A percentile compares a stretch with the other conserved stretches of the same genome.
These are phyloP conservation scores for Kodamaea lidongshanica DNA, from an alignment of 805 yeast genomes.

Conservation along the genomic window DNA sequence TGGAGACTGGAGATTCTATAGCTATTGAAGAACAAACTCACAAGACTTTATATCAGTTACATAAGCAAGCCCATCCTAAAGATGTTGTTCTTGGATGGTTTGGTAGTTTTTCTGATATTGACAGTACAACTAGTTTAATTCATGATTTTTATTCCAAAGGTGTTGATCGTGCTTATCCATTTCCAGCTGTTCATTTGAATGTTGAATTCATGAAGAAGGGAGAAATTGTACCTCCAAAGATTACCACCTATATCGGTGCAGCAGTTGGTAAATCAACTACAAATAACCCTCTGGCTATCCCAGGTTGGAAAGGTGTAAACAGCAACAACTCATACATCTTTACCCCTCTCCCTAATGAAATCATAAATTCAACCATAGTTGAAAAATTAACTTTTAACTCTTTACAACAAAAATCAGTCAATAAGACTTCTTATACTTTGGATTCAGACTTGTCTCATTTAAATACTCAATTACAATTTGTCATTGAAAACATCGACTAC, in stretches of 20 bases:
- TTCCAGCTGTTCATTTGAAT: conserved; percentile 75
- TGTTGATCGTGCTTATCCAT: conserved; percentile 61
- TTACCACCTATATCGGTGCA: conserved; percentile 70
- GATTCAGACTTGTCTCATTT: conserved; percentile 40
- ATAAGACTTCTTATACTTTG: conserved; percentile 20
- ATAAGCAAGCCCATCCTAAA: conserved; percentile 74
- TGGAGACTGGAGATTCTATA: conserved; percentile 67
- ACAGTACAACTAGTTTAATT: conserved; percentile 66
- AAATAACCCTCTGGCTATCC: conserved; percentile 25
- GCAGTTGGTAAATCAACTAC: conserved; percentile 53
- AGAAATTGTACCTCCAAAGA: conserved; percentile 46
- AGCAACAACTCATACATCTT: conserved; percentile 49
- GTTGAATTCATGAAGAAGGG: conserved; percentile 49
- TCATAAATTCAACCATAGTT: conserved; percentile 43
- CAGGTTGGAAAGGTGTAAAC: conserved; percentile 35
- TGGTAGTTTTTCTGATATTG: conserved; percentile 54
- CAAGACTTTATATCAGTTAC: conserved; percentile 60
- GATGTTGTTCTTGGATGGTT: conserved; percentile 84
- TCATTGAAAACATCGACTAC: conserved; percentile 43
- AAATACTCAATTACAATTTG: conserved; percentile 38
- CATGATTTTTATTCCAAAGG: conserved; percentile 76
- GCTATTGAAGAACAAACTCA: conserved; percentile 73
- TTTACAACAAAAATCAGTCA: conserved; percentile 31
- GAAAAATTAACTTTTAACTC: conserved; percentile 55
- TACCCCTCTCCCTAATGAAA: conserved; percentile 66